These are phyloP conservation scores for Litsea cubeba DNA, from an alignment of 164 flowering plant genomes.

Conservation along the genomic window DNA sequence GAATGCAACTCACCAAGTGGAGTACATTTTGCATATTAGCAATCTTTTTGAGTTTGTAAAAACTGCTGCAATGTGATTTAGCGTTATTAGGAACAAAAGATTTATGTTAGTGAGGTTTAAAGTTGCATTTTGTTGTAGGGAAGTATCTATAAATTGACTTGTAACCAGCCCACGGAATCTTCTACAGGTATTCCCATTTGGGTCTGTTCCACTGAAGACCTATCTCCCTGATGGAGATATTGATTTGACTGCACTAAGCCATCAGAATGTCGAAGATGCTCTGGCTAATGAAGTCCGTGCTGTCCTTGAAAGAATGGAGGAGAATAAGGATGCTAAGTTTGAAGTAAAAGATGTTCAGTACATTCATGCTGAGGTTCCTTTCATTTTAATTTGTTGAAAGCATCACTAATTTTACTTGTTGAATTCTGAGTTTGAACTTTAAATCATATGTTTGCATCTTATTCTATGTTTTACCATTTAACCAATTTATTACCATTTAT, in stretches of 20 bases:
- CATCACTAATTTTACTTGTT: neutral
- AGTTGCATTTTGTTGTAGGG: constrained; percentile 1
- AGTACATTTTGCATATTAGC: too few relatives aligned
- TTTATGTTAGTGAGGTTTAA: neutral
- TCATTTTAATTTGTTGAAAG: neutral
- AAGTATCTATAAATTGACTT: neutral
- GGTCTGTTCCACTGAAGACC: constrained; percentile 90
- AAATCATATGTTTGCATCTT: neutral
- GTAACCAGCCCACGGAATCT: constrained; percentile 2
- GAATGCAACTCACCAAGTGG: too few relatives aligned
- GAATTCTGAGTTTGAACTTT: neutral
- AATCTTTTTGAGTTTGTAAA: too few relatives aligned
- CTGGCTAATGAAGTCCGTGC: constrained; percentile 48
- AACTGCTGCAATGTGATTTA: too few relatives aligned
- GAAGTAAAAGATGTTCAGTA: constrained; percentile 78
- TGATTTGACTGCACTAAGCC: constrained; percentile 64
- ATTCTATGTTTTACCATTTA: neutral
- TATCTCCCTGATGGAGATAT: constrained; percentile 99
- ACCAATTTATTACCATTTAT: neutral
- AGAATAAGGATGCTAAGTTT: constrained; percentile 49
- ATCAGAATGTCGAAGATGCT: constrained; percentile 48
- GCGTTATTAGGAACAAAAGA: neutral
- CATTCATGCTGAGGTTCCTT: constrained; percentile 78
- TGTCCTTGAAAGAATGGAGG: constrained; percentile 67
- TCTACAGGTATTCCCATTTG: constrained; percentile 77